Base-by-base conservation (phyloP, 352 stramenopile species). In the Pythium grandisporangium region DNA sequence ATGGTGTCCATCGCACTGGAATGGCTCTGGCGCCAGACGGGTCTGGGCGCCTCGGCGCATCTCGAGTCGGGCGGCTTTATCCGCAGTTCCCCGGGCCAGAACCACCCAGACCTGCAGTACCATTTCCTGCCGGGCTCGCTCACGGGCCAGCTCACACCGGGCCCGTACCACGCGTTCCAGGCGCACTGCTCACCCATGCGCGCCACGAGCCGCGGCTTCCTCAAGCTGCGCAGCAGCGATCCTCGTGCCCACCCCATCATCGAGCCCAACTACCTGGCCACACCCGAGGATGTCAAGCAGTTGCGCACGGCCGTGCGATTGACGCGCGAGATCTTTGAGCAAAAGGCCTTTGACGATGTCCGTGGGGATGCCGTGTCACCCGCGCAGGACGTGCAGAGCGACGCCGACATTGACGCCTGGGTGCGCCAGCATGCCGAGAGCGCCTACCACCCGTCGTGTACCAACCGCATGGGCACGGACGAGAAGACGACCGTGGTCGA, bases 401-500 rank as follows among this genome's bases (percentile, higher is more conserved):
- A 89, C 35, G 73, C 55, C 2, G 51, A 87, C 42, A 93, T 93
- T 45, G 84, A 93, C 45, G 70, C 80, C 21, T 94, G 81, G 81
- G 75, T 93, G 48, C 79, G 76, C 10, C 48, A 88, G 51, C 55
- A 91, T 55, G 81, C 72, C 1, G 76, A 93, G 53, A 95, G 79
- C 51, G 81, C 80, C 2, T 95, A 95, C 56, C 84, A 95, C 41
- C 83, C 84, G 43, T 92, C 75, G 49, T 93, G 84, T 61, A 95
- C 84, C 10, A 93, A 90, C 70, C 73, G 76, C 44, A 95, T 95
- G 82, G 84, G 84, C 42, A 61, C 69, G 30, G 65, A 69, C 41
- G 63, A 77, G 16, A 83, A 78, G 57, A 81, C 76, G n/a, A n/a
- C n/a, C n/a, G 92, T 97, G 24, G 85, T 98, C 19, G 84, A 97